A percentile compares a stretch with the other conserved stretches of the same genome.
Conservation (phyloP, 805 yeast species). For the Myxozyma udenii region DNA sequence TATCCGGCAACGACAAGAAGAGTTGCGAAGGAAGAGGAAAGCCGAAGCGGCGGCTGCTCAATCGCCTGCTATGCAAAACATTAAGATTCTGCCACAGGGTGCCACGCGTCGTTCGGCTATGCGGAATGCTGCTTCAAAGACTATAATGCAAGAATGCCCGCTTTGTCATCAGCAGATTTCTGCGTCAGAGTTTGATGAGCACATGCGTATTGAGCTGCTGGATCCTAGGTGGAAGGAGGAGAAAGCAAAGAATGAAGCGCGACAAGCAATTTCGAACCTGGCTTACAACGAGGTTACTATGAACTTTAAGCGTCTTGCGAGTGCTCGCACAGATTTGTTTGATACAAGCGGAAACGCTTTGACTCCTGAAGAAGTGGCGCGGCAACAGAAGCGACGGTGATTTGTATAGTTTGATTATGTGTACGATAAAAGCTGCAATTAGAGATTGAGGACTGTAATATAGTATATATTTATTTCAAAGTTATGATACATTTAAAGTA, state of each 20-base stretch:
- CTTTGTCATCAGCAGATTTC: conserved; percentile 68
- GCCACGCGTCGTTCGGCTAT: conserved; percentile 53
- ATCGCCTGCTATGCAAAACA: conserved; percentile 24
- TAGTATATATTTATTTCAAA: too few species aligned
- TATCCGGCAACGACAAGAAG: conserved; percentile 22
- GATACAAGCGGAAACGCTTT: conserved; percentile 29
- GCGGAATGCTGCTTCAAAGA: conserved; percentile 5
- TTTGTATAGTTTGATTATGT: not conserved
- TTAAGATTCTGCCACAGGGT: conserved; percentile 66
- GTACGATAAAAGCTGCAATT: too few species aligned
- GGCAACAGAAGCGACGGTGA: conserved; percentile 23
- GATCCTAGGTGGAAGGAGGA: conserved; percentile 79
- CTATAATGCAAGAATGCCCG: conserved; percentile 61
- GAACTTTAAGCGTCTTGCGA: conserved; percentile 41
- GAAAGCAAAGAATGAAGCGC: conserved; percentile 42
- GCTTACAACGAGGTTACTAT: conserved; percentile 38
- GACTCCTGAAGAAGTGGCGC: conserved; percentile 29
- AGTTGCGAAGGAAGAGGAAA: conserved; percentile 15
- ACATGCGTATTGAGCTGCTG: conserved; percentile 62
- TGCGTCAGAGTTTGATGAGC: conserved; percentile 62
- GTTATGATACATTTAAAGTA: too few species aligned
- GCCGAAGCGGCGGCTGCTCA: conserved; percentile 27
- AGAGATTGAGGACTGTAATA: too few species aligned
- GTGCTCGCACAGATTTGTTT: conserved; percentile 35
- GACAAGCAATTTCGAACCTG: conserved; percentile 38